Base-by-base conservation (phyloP, 2,329 filamentous ascomycete species). In the Pyrenophora graminea region DNA sequence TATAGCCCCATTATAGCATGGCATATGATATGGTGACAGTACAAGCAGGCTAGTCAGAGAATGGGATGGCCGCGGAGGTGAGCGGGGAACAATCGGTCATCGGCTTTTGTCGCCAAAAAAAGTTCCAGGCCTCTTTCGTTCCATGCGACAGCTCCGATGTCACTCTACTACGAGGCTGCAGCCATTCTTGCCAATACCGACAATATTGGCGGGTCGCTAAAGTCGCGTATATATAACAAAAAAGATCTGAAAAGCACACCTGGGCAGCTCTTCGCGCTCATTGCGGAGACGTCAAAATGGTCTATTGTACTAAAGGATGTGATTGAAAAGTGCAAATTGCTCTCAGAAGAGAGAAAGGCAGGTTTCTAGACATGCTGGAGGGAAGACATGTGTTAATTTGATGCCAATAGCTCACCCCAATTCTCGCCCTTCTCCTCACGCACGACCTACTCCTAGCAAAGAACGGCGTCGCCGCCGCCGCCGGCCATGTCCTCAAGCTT, bases 121-220 rank as follows among this genome's bases (percentile, higher is more conserved):
- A 52, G 45, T 48, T 48, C 39, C 43, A 32, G 48, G 34, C 21
- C 46, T 34, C 37, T 37, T 34, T 15, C 17, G n/a, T 43, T 19
- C 39, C 6, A 50, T 25, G 34, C 38, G 36, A 46, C 27, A 57
- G 55, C 49, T 44, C 33, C 62, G 65, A 97, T 97, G 93, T 96
- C 92, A 40, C 87, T 99, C 49, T 99, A 99, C 73, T 89, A 96
- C 71, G 94, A 97, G 77, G 89, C 92, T 6, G 91, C 89, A 3
- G 81, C 86, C 12, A 79, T 97, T 31, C 77, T 99, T 48, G 82
- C 82, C 3, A 82, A 81, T 6, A 76, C 85, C 3, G 76, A 83
- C 1, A 82, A 83, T n/a, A 76, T 80, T 3, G 87, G 88, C n/a
- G 91, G 90, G 15, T 96, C 90, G 21, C 81, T 97, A 58, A 96